phyloP scores from a whole-genome alignment of 2,329 filamentous ascomycete species.

The Dothideomycetes sp. region DNA sequence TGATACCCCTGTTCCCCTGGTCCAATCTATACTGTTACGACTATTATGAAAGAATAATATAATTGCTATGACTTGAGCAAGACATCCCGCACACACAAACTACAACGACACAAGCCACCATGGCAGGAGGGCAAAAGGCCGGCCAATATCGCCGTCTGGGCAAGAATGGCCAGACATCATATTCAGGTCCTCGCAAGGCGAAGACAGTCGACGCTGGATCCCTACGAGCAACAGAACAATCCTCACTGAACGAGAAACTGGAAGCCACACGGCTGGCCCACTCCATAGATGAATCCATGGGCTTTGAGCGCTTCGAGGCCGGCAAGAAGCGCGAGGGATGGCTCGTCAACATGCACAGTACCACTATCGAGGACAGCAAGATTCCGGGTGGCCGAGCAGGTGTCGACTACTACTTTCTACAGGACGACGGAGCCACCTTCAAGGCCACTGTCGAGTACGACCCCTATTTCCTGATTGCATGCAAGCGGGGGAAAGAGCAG shows the following conservation, averaged over 20 bases:
- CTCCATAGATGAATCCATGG: conserved; percentile 88
- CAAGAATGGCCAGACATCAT: conserved; percentile 43
- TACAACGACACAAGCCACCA: neutral
- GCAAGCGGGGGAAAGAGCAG: conserved; percentile 74
- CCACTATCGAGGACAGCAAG: conserved; percentile 73
- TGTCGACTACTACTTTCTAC: conserved; percentile 94
- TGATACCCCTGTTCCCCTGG: neutral
- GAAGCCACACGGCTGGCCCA: conserved; percentile 76
- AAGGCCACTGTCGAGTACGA: conserved; percentile 96
- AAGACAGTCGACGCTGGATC: conserved; percentile 73
- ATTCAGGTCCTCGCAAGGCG: conserved; percentile 40
- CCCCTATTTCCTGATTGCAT: conserved; percentile 88
- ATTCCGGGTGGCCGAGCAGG: conserved; percentile 75
- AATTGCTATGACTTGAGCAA: neutral
- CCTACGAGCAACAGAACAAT: conserved; percentile 66
- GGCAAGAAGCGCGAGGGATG: conserved; percentile 79
- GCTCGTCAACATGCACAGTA: conserved; percentile 92
- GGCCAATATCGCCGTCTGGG: conserved; percentile 12
- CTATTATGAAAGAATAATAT: neutral
- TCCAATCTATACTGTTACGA: neutral
- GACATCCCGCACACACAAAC: too few relatives aligned
- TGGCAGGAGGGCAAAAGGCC: conserved; percentile 3
- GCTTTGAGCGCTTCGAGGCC: conserved; percentile 83
- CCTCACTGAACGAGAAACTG: conserved; percentile 84
- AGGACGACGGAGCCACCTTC: conserved; percentile 79